These are phyloP conservation scores for Solanum appendiculatum DNA, from an alignment of 257 asterid species.

Conservation along the genomic window DNA sequence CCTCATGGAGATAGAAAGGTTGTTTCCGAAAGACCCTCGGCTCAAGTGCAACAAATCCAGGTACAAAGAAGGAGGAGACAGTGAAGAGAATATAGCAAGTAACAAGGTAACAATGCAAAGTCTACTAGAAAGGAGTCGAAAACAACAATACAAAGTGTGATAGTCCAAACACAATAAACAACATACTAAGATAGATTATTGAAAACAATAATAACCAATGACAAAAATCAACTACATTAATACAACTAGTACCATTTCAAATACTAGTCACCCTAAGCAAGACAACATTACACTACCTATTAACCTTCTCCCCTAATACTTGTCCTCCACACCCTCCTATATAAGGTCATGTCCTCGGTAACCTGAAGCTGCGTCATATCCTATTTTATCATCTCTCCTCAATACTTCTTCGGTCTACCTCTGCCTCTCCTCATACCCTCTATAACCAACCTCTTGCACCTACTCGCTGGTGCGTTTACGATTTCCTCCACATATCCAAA, in stretches of 20 bases:
- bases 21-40: not conserved
- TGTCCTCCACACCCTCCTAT: not conserved
- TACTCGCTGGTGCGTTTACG: not conserved
- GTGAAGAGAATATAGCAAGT: not conserved
- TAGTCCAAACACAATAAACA: no score
- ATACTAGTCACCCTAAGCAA: not conserved
- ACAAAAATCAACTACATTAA: not conserved
- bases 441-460: not conserved
- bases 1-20: not conserved
- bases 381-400: not conserved
- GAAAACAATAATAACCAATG: no score
- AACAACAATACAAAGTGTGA: not conserved
- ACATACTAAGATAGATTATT: no score
- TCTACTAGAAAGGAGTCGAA: not conserved
- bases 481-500: not conserved
- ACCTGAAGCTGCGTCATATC: not conserved
- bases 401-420: not conserved
- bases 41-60: not conserved
- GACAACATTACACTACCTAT: not conserved
- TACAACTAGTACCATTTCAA: not conserved
- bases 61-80: not conserved
- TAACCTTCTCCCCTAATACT: not conserved
- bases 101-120: not conserved
- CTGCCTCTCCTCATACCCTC: not conserved
- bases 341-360: not conserved